A percentile compares a stretch with the other conserved stretches of the same genome.
Conservation (phyloP, 2,329 filamentous ascomycete species). For the Colletotrichum sp. region DNA sequence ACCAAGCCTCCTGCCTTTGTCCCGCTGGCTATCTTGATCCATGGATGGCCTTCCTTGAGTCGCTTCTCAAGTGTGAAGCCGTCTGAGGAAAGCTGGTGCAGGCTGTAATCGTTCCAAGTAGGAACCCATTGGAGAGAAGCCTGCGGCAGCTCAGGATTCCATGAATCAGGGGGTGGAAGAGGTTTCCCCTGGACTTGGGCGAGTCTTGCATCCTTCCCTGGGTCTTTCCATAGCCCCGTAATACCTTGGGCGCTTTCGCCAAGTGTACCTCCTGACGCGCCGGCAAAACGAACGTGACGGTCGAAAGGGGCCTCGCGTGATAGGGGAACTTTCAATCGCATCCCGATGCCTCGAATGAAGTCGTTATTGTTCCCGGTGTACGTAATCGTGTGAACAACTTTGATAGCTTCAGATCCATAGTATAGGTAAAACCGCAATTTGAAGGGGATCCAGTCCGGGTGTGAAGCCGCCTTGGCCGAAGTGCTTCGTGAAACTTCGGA, state of each 20-base stretch:
- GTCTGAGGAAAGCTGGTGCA: conserved; percentile 63
- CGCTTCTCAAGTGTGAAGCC: conserved; percentile 68
- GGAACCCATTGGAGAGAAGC: conserved; percentile 61
- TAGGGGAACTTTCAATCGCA: conserved; percentile 61
- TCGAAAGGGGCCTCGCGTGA: conserved; percentile 58
- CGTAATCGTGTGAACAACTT: conserved; percentile 60
- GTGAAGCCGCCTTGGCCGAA: conserved; percentile 27
- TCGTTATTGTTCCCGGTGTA: conserved; percentile 56
- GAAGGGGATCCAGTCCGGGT: conserved; percentile 60
- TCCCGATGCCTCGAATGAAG: conserved; percentile 59
- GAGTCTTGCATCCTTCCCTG: conserved; percentile 50
- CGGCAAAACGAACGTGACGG: conserved; percentile 62
- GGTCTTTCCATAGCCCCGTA: conserved; percentile 63
- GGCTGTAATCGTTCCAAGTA: conserved; percentile 60
- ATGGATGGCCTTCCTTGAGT: conserved; percentile 60
- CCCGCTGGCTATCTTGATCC: conserved; percentile 63
- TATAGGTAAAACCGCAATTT: conserved; percentile 65
- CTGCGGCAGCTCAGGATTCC: conserved; percentile 49
- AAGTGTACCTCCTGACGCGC: conserved; percentile 59
- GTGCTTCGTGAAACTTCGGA: conserved; percentile 25
- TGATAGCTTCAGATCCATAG: conserved; percentile 58
- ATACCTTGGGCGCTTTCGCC: conserved; percentile 65
- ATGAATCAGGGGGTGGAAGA: conserved; percentile 47
- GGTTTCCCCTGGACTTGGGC: conserved; percentile 55
- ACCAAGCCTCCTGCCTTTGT: conserved; percentile 60